Conservation (phyloP, 2,329 filamentous ascomycete species). For the Madurella mycetomatis region DNA sequence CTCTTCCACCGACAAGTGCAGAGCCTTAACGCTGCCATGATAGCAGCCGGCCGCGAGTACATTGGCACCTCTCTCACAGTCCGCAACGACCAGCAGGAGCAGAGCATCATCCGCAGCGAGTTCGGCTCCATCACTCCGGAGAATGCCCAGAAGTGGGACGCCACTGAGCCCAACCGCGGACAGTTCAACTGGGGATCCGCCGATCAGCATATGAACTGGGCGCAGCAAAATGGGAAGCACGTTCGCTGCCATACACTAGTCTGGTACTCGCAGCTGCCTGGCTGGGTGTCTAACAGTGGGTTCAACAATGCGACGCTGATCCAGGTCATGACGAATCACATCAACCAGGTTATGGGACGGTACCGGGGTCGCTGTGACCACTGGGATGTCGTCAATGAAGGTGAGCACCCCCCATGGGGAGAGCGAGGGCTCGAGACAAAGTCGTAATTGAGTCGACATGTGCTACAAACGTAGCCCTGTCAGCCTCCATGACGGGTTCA, state of each 20-base stretch:
- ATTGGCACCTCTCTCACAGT: constrained; percentile 58
- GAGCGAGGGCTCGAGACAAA: too few relatives aligned
- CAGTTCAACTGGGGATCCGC: constrained; percentile 53
- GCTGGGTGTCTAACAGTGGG: constrained; percentile 50
- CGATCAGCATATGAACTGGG: constrained; percentile 42
- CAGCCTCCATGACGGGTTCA: too few relatives aligned
- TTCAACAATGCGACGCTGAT: constrained; percentile 45
- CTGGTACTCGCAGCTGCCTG: constrained; percentile 46
- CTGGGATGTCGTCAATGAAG: constrained; percentile 56
- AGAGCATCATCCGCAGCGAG: constrained; percentile 37
- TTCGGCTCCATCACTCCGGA: constrained; percentile 54
- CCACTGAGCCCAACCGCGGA: constrained; percentile 50
- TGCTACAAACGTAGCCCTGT: too few relatives aligned
- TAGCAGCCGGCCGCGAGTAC: constrained; percentile 35
- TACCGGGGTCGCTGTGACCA: constrained; percentile 46
- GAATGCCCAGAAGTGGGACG: constrained; percentile 51
- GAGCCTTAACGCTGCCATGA: constrained; percentile 19
- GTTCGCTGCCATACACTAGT: constrained; percentile 53
- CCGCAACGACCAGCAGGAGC: constrained; percentile 45
- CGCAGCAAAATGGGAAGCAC: constrained; percentile 35
- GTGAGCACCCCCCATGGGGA: background rate
- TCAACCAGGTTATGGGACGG: constrained; percentile 43
- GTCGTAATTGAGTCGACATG: too few relatives aligned
- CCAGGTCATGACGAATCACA: constrained; percentile 48
- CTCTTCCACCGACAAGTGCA: constrained; percentile 1